Conservation (phyloP, 768 basidiomycete species). For the Hypholoma sublateritium region DNA sequence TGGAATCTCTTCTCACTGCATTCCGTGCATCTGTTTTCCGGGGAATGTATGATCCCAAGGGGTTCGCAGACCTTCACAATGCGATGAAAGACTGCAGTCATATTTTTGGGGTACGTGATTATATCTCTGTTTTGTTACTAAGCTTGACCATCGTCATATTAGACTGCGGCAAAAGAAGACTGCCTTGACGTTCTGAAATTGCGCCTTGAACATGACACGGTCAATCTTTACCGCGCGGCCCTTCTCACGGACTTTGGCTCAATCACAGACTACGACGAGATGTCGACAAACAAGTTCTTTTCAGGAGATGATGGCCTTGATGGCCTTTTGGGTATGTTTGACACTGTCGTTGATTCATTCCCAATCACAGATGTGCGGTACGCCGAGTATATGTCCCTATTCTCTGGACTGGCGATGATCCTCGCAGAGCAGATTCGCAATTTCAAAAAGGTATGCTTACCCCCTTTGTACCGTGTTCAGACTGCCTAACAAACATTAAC, state of each 20-base stretch:
- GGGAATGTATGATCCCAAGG: neutral
- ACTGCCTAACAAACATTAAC: no score
- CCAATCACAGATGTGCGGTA: neutral
- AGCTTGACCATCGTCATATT: neutral
- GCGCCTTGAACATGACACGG: neutral
- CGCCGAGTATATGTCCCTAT: neutral
- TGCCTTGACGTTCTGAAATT: neutral
- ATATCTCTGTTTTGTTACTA: neutral
- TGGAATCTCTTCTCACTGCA: neutral
- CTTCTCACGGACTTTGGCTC: constrained; percentile 1
- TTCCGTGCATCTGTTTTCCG: neutral
- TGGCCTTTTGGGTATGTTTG: neutral
- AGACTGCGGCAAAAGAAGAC: neutral
- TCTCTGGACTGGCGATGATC: neutral
- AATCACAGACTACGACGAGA: neutral
- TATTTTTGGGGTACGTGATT: neutral
- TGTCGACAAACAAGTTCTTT: neutral
- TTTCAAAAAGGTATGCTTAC: neutral
- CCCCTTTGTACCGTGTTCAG: no score
- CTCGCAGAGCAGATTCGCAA: neutral
- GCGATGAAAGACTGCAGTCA: neutral
- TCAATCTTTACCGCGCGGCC: neutral
- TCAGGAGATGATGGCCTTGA: neutral
- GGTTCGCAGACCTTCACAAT: neutral
- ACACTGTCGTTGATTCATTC: neutral